phyloP scores from a whole-genome alignment of 257 asterid species.

The Lavandula angustifolia region DNA sequence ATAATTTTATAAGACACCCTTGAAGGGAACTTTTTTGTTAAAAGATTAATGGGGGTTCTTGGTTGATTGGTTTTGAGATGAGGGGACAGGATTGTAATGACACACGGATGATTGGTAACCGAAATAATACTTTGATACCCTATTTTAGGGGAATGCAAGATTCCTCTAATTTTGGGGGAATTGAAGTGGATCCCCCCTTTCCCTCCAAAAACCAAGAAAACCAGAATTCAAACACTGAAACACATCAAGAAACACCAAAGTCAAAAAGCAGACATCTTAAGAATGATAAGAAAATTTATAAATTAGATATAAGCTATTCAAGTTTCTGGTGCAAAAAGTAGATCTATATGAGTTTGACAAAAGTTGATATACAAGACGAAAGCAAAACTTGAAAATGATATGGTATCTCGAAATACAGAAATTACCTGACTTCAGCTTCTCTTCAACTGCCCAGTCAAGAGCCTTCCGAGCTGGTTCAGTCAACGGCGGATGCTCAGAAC shows the following conservation, averaged over 20 bases:
- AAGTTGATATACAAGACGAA: constrained; percentile 17
- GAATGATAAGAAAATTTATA: not conserved
- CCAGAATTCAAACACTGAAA: not conserved
- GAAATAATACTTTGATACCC: not conserved
- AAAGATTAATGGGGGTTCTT: not conserved
- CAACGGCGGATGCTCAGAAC: constrained; percentile 89
- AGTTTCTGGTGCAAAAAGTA: constrained; percentile 2
- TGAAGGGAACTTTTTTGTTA: not conserved
- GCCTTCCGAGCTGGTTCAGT: constrained; percentile 88
- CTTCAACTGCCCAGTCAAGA: constrained; percentile 84
- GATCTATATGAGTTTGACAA: not conserved
- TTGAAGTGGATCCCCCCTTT: not conserved
- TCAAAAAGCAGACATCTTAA: constrained; percentile 1
- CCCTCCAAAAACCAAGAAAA: not conserved
- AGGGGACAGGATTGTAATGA: not conserved
- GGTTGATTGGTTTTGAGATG: not conserved
- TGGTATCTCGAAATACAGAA: constrained; percentile 5
- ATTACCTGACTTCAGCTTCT: constrained; percentile 84
- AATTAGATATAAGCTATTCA: not conserved
- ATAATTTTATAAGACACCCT: not conserved
- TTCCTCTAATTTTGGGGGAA: not conserved
- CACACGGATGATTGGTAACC: not conserved
- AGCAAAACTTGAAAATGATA: not conserved
- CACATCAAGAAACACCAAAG: no score
- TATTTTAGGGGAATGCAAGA: not conserved